Conservation (phyloP, 805 yeast genomes). For the Saccharomycopsis fodiens region DNA sequence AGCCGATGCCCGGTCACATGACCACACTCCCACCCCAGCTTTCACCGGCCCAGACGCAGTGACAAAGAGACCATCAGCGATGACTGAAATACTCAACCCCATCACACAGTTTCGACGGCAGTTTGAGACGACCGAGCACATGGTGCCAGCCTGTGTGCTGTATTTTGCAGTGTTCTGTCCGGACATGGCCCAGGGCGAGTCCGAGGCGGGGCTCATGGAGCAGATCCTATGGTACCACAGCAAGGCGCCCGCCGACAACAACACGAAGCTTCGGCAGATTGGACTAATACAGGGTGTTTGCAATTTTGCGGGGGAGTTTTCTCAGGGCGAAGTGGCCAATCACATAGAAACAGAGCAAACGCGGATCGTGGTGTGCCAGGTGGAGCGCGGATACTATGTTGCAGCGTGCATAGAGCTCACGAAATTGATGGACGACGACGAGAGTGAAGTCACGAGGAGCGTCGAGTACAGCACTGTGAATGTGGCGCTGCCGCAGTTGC, state of each 20-base stretch:
- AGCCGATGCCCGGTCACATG: background rate
- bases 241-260: background rate
- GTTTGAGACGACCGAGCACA: constrained; percentile 11
- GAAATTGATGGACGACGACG: constrained; percentile 13
- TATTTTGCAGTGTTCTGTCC: constrained; percentile 19
- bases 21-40: background rate
- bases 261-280: constrained; percentile 15
- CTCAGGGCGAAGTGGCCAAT: constrained; percentile 2
- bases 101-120: background rate
- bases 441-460: constrained; percentile 1
- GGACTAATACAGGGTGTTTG: constrained; percentile 19
- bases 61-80: too few species aligned
- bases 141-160: constrained; percentile 14
- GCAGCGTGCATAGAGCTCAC: constrained; percentile 17
- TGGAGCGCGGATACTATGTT: constrained; percentile 13
- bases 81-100: constrained; percentile 11
- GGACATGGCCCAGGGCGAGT: constrained; percentile 7
- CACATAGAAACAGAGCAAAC: constrained; percentile 18
- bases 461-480: constrained; percentile 14
- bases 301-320: constrained; percentile 17
- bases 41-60: background rate
- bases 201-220: constrained; percentile 13
- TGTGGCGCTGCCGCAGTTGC: constrained; percentile 11
- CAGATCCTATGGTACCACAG: constrained; percentile 16
- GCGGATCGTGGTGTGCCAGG: constrained; percentile 11